Evolutionary conservation across 768 basidiomycete species (phyloP).

Genomic region (Suillus variegatus): DNA sequence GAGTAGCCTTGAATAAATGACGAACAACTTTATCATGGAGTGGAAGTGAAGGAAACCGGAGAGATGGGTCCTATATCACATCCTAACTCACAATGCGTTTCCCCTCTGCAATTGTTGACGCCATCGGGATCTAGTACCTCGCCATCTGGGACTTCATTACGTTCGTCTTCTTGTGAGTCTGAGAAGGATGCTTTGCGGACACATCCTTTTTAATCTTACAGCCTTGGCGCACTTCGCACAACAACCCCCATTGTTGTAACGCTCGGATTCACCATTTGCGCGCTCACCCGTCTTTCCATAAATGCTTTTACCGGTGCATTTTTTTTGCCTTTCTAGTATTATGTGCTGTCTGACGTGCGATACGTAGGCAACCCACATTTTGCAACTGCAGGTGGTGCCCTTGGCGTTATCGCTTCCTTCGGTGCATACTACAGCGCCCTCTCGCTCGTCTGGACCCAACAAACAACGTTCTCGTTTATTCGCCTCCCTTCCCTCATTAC

Average conservation of each 20-base stretch:
- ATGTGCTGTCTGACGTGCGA: slow-evolving; percentile 1
- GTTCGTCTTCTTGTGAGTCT: slow-evolving; percentile 24
- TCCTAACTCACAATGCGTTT: no score
- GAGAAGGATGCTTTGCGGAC: background rate
- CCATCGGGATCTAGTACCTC: slow-evolving; percentile 30
- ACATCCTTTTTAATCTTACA: slow-evolving; percentile 3
- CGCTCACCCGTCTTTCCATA: slow-evolving; percentile 24
- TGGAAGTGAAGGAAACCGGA: no score
- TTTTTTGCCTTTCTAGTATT: background rate
- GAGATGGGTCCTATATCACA: no score
- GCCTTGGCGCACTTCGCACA: slow-evolving; percentile 29
- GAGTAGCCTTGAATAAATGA: no score
- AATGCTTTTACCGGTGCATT: slow-evolving; percentile 28
- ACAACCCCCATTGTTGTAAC: slow-evolving; percentile 23
- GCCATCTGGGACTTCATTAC: slow-evolving; percentile 28
- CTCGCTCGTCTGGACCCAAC: slow-evolving; percentile 30
- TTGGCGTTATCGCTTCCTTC: slow-evolving; percentile 28
- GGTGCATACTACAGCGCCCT: slow-evolving; percentile 31
- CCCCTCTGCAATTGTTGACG: background rate
- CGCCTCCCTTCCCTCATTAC: slow-evolving; percentile 23
- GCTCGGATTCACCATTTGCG: slow-evolving; percentile 22
- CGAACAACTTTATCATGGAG: no score
- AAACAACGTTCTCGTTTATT: slow-evolving; percentile 28
- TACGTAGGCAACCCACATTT: slow-evolving; percentile 22
- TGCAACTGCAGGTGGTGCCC: slow-evolving; percentile 27